Evolutionary conservation across 345 rosid species (phyloP), one percentile per base, ranked within the genome.

Genomic region (Salix udensis): DNA sequence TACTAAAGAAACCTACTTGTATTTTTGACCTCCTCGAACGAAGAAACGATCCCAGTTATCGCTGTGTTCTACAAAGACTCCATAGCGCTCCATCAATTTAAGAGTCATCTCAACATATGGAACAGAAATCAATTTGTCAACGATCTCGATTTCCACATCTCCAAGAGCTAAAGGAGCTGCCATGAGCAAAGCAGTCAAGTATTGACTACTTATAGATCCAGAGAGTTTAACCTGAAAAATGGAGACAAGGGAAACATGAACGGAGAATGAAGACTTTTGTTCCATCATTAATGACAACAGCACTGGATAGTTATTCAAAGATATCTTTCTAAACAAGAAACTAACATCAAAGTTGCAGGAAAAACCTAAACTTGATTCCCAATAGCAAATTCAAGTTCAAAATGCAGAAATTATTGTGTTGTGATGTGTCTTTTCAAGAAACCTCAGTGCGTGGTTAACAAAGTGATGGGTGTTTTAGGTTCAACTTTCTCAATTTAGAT

Each of bases 21-120:
- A 96, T 72, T 90, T 93, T 85, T 96, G 96, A 68, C 97, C 92
- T 74, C 99, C 97, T 71, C 58, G 86, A 82, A 93, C 82, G 75
- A 86, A 86, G 84, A 93, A 93, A 78, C 84, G 89, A 82, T 96
- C 99, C 99, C 99, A 96, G 82, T 79, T 92, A 77, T 76, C 87
- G 76, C 76, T 89, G 83, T 91, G 98, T 70, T 92, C 90, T 2
- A 88, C 89, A 84, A 72, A 70, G 70, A 93, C 97, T 58, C 98
- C 98, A 28, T 85, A 93, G 65, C 94, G 92, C 77, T 96, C 95
- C 98, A 96, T 93, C 85, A 96, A 86, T 84, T 92, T 96, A 84
- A 96, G 40, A 67, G 98, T 96, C 99, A 96, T 96, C 82, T 96
- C 98, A 78, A 96, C 97, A 74, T 96, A 96, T 44, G 99, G 99